phyloP scores from a whole-genome alignment of 805 yeast genomes.

The Candida insectorum region DNA sequence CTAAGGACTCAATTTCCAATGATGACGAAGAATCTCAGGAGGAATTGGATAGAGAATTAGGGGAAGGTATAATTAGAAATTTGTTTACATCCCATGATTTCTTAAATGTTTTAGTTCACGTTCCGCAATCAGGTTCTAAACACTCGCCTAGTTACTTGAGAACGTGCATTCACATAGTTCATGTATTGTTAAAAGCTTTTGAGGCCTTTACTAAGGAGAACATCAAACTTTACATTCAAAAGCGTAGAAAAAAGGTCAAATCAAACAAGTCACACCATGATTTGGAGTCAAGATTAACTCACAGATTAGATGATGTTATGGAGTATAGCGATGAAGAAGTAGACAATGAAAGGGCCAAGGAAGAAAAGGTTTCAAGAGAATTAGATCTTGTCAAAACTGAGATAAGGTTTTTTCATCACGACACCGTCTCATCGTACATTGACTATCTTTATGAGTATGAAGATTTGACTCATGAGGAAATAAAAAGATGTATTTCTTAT shows the following conservation, averaged over 20 bases:
- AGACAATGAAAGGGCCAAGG: slow-evolving; percentile 28
- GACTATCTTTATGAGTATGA: slow-evolving; percentile 55
- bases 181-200: slow-evolving; percentile 61
- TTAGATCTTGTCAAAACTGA: slow-evolving; percentile 42
- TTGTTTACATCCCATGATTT: slow-evolving; percentile 68
- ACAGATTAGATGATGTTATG: slow-evolving; percentile 21
- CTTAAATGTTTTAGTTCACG: slow-evolving; percentile 49
- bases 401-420: slow-evolving; percentile 51
- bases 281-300: slow-evolving; percentile 17
- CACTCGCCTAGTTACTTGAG: slow-evolving; percentile 61
- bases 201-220: slow-evolving; percentile 63
- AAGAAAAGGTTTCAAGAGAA: slow-evolving; percentile 43
- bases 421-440: slow-evolving; percentile 63
- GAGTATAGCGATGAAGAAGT: slow-evolving; percentile 30
- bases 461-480: slow-evolving; percentile 57
- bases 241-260: slow-evolving; percentile 37
- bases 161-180: slow-evolving; percentile 61
- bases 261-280: slow-evolving; percentile 17
- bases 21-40: slow-evolving; percentile 45
- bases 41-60: slow-evolving; percentile 35
- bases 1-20: slow-evolving; percentile 20
- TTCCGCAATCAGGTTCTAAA: slow-evolving; percentile 63
- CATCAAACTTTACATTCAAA: slow-evolving; percentile 44
- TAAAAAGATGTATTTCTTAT: slow-evolving; percentile 64
- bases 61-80: slow-evolving; percentile 60